phyloP scores from a whole-genome alignment of 352 stramenopile genomes.

The Thraustochytrium sp. region DNA sequence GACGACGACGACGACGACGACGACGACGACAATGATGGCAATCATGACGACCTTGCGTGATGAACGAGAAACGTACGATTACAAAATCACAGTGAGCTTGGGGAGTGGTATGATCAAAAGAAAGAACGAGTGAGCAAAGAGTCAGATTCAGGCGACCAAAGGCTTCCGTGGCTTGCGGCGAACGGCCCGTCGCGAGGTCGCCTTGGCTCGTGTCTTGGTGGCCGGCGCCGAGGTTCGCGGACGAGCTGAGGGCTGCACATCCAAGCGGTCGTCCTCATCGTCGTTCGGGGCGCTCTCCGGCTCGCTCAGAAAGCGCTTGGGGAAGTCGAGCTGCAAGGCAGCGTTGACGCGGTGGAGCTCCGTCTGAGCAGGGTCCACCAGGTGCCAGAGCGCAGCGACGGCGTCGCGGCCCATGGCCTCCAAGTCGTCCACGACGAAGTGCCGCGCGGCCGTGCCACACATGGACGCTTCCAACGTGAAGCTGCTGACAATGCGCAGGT shows the following conservation, averaged over 20 bases:
- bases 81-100: no score
- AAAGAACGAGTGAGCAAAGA: no score
- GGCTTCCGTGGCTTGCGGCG: not conserved
- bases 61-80: no score
- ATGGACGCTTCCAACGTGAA: constrained; percentile 84
- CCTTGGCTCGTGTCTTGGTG: not conserved
- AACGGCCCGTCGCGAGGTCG: no score
- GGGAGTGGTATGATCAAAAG: no score
- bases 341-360: not conserved
- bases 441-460: not conserved
- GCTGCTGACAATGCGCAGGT: constrained; percentile 70
- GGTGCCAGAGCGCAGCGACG: constrained; percentile 8
- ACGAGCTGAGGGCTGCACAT: not conserved
- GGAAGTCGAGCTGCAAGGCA: not conserved
- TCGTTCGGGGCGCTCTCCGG: not conserved
- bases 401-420: constrained; percentile 37
- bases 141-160: no score
- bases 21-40: no score
- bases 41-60: no score
- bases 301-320: constrained; percentile 2
- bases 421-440: constrained; percentile 22
- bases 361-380: not conserved
- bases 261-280: not conserved
- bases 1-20: no score
- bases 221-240: not conserved